Base-by-base conservation (phyloP, 2,329 filamentous ascomycete species). In the Alternaria panax region DNA sequence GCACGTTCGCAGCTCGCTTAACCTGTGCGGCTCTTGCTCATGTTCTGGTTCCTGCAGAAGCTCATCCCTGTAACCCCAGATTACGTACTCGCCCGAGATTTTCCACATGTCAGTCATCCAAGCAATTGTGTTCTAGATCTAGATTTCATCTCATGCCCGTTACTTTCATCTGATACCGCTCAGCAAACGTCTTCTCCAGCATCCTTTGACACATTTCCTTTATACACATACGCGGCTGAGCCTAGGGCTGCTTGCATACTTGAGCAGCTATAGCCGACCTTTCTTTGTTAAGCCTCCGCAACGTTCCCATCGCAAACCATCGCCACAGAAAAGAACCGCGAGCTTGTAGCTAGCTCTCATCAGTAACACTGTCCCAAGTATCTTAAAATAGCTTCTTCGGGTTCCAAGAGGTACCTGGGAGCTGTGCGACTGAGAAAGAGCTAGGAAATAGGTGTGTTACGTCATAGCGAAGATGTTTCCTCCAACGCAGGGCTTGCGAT, bases 401-500 rank as follows among this genome's bases (percentile, higher is more conserved):
- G n/a, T 34, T 18, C 14, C 24, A n/a, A 25, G 32, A 54, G 32
- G 24, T 36, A n/a, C 18, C 11, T 6, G n/a, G 9, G 16, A 41
- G 27, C 36, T 40, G 24, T 36, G 42, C 24, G 11, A 41, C 36
- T 45, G 30, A 55, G 56, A 53, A 59, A 62, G 51, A 51, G 45
- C 51, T 41, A 36, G 30, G 51, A n/a, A 36, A 24, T 18, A 36
- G 57, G 52, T 27, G 57, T 34, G 61, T 54, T 72, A 76, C 74
- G 70, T 75, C 72, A 75, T 74, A 66, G 59, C 57, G 50, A 73
- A 62, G 53, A 85, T 84, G 81, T 84, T 85, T 71, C 84, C 84
- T 36, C 84, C 84, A 43, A 79, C 83, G 8, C 81, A 83, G 70
- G 80, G 80, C 62, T 76, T 86, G 63, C 90, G 91, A 78, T 84